Percentiles rank a stretch among this genome's conserved stretches.
Conservation (phyloP, 2,329 filamentous ascomycete species). For the Aspergillaceae sp. region DNA sequence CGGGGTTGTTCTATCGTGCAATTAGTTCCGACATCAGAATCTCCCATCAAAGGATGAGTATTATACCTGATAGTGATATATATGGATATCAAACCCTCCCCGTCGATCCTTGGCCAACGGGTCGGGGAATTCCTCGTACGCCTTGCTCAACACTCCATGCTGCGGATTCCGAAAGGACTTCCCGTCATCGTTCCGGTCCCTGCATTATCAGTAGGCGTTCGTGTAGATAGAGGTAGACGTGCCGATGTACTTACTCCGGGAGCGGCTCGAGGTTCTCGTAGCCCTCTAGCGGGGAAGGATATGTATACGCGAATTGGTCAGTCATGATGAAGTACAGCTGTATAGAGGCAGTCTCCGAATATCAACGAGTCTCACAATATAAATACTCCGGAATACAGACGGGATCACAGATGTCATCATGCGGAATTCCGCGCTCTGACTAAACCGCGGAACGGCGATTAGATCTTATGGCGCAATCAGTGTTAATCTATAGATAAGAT, state of each 20-base stretch:
- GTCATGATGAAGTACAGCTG: slow-evolving; percentile 30
- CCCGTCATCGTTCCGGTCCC: slow-evolving; percentile 59
- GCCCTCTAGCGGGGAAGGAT: slow-evolving; percentile 47
- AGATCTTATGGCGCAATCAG: not conserved
- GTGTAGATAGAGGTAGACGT: not conserved
- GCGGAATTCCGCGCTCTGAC: slow-evolving; percentile 17
- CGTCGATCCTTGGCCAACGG: slow-evolving; percentile 58
- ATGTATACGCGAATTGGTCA: slow-evolving; percentile 45
- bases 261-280: slow-evolving; percentile 43
- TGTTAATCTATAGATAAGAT: too few relatives aligned
- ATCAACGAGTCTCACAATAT: too few relatives aligned
- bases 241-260: slow-evolving; percentile 29
- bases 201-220: slow-evolving; percentile 12
- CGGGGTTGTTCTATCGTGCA: slow-evolving; percentile 41
- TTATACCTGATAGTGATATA: slow-evolving; percentile 62
- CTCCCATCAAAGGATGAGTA: not conserved
- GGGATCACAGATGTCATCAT: not conserved
- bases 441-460: slow-evolving; percentile 12
- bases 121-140: slow-evolving; percentile 61
- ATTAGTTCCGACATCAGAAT: too few relatives aligned
- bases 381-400: too few relatives aligned
- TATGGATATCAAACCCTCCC: slow-evolving; percentile 77
- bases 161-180: slow-evolving; percentile 67
- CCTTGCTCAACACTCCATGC: slow-evolving; percentile 51
- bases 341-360: not conserved